Percentiles rank a stretch among this genome's conserved stretches.
These are phyloP conservation scores for Heimioporus sp. DNA, from an alignment of 768 basidiomycete genomes.

Conservation along the genomic window DNA sequence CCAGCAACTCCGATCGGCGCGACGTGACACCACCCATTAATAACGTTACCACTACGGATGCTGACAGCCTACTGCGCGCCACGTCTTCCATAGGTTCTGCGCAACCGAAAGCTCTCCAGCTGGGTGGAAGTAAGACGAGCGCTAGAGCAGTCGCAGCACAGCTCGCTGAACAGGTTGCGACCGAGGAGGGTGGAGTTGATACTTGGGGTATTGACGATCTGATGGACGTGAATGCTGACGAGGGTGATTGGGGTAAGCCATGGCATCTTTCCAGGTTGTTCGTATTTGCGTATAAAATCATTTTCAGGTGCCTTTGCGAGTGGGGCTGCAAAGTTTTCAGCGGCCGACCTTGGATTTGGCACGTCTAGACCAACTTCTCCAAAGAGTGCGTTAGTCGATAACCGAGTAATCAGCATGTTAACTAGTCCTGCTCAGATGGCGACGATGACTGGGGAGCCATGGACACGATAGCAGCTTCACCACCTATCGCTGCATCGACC, in stretches of 20 bases:
- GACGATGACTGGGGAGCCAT: constrained; percentile 24
- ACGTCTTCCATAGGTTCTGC: constrained; percentile 21
- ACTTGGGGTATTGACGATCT: constrained; percentile 79
- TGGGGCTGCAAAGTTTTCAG: constrained; percentile 32
- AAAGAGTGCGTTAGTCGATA: constrained; percentile 4
- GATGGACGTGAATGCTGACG: constrained; percentile 92
- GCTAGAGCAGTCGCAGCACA: constrained; percentile 47
- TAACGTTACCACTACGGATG: background rate
- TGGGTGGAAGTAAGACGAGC: constrained; percentile 55
- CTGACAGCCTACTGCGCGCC: background rate
- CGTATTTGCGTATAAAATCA: background rate
- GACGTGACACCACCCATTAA: constrained; percentile 39
- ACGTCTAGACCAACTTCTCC: constrained; percentile 12
- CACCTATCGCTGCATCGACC: constrained; percentile 1
- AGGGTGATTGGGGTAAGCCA: constrained; percentile 89
- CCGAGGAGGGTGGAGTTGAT: constrained; percentile 39
- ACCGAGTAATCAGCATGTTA: background rate
- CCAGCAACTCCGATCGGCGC: constrained; percentile 37
- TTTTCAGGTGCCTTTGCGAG: constrained; percentile 73
- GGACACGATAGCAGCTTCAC: constrained; percentile 2
- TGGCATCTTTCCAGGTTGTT: background rate
- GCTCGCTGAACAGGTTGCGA: constrained; percentile 55
- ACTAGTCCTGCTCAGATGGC: background rate
- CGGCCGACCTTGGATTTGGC: constrained; percentile 27
- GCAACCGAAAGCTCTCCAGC: constrained; percentile 63